Base-by-base conservation (phyloP, 2,329 filamentous ascomycete genomes). In the Alternaria sp. region DNA sequence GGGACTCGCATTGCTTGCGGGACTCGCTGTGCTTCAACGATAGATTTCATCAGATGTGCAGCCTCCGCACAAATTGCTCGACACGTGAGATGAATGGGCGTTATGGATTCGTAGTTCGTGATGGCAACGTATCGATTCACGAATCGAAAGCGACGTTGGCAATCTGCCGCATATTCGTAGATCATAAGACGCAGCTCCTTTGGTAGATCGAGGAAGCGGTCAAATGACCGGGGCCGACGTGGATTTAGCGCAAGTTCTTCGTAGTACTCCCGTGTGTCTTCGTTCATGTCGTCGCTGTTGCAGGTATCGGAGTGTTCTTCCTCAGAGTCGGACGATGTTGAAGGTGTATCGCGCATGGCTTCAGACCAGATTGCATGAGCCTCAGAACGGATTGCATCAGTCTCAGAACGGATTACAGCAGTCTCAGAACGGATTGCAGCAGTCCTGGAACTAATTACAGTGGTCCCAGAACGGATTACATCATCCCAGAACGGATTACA, bases 111-210 rank as follows among this genome's bases (percentile, higher is more conserved):
- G 36, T 40, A 40, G 15, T 40, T 40, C 9, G 36, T 40, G n/a
- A 40, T 40, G 36, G 15, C n/a, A 40, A 17, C n/a, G 36, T 17
- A 11, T 40, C 9, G 15, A 40, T 40, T 17, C 36, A 40, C 36
- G 36, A 40, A 40, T 40, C 32, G 32, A 40, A 40, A 40, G 36
- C n/a, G 36, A 40, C 36, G 36, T 40, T 6, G 36, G 36, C 36
- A 40, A 40, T 40, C 36, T 6, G 36, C 36, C 4, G 36, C 36
- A 17, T 40, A 40, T 40, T 59, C 50, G 45, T 63, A 63, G 15
- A 59, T 26, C 44, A 63, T 59, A 11, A 55, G 21, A 6, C 61
- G 55, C 5, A 63, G 40, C 28, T 51, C 56, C n/a, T 17, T 32
- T 11, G 61, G 56, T 19, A 54, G 43, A 23, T 58, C 49, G 15